Evolutionary conservation across 75 land plant genomes (phyloP), one percentile per base, ranked within the genome.

Genomic region (Cunninghamia lanceolata): DNA sequence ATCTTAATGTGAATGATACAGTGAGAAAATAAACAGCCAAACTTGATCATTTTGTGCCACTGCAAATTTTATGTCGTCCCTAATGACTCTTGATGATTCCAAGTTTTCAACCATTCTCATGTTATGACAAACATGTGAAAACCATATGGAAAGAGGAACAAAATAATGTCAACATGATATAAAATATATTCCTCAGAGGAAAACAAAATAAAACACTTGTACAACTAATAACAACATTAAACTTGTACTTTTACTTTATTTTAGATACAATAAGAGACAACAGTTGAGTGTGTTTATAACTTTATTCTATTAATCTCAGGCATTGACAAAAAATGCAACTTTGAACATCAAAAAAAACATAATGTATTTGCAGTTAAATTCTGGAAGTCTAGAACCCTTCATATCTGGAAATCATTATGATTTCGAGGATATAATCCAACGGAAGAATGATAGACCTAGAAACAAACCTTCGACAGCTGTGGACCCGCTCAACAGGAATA

Each of bases 401-500:
- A 42, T 45, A 45, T 11, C 39, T 45, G 16, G 47, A 14, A 80
- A 45, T 2, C 32, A n/a, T 9, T 28, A n/a, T 63, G 4, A 43
- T 43, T n/a, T 80, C 15, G 45, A 45, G 45, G 32, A 83, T 54
- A 39, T 83, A 38, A n/a, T 34, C 21, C 39, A 83, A 83, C 3
- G 84, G 32, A 83, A 63, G 42, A 80, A 36, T 73, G 14, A 68
- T n/a, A 71, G 74, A 50, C 19, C 36, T 9, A 35, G 52, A 11
- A 47, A 79, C 84, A 36, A 46, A 96, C 99, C 99, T 94, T 85
- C 99, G 89, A 87, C 99, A 97, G 81, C 91, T 93, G 73, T 98
- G 96, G 28, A 95, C 89, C 4, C 92, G 95, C 78, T 93, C 88
- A 1, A 91, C 95, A 68, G 89, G 87, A 86, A 98, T 91, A 47